Evolutionary conservation across 2,329 filamentous ascomycete genomes (phyloP).

Genomic region (Pyrenochaeta sp.): DNA sequence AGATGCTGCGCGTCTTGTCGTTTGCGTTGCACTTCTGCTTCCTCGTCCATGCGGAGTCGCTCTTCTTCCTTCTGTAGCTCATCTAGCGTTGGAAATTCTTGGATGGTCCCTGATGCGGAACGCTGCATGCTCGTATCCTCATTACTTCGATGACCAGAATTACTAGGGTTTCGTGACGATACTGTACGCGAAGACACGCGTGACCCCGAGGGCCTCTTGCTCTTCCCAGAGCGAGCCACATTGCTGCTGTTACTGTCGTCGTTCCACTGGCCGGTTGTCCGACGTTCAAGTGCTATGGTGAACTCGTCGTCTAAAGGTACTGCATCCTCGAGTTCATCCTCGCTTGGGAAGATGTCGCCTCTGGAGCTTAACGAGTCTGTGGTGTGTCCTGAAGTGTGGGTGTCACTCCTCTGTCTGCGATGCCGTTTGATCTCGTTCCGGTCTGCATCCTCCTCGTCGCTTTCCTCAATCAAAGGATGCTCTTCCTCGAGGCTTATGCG

Average conservation of each 20-base stretch:
- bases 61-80: conserved; percentile 67
- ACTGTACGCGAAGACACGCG: conserved; percentile 54
- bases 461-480: conserved; percentile 72
- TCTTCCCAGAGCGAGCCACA: conserved; percentile 58
- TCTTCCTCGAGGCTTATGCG: conserved; percentile 65
- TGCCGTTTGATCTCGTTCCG: conserved; percentile 44
- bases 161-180: conserved; percentile 55
- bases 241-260: conserved; percentile 77
- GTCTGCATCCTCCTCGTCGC: conserved; percentile 54
- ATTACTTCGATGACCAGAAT: conserved; percentile 26
- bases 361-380: conserved; percentile 86
- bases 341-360: conserved; percentile 89
- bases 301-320: conserved; percentile 94
- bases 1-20: conserved; percentile 63
- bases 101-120: conserved; percentile 32
- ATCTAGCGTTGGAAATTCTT: conserved; percentile 57
- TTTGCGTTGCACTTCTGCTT: conserved; percentile 61
- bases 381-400: conserved; percentile 79
- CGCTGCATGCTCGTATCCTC: conserved; percentile 29
- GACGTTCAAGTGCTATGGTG: conserved; percentile 78
- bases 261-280: conserved; percentile 62
- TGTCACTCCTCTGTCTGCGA: conserved; percentile 74
- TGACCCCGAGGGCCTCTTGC: conserved; percentile 55
- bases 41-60: conserved; percentile 61
- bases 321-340: conserved; percentile 86